phyloP scores from a whole-genome alignment of 2,329 filamentous ascomycete genomes.

The Dactylonectria estremocensis region DNA sequence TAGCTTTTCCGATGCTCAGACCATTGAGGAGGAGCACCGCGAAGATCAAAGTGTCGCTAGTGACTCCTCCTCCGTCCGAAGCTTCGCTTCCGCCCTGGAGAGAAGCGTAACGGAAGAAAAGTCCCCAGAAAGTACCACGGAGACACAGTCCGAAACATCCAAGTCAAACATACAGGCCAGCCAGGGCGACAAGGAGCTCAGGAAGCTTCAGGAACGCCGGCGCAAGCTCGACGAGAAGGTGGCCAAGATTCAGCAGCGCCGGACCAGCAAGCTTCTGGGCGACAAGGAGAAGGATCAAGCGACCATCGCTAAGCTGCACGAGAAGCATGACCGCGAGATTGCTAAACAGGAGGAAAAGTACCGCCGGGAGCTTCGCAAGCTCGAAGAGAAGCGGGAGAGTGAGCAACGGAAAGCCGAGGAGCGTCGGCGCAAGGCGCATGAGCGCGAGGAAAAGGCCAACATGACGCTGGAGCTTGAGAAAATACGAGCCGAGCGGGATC shows the following conservation, averaged over 20 bases:
- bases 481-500: conserved; percentile 65
- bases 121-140: conserved; percentile 43
- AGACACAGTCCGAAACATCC: conserved; percentile 59
- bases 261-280: conserved; percentile 61
- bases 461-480: conserved; percentile 68
- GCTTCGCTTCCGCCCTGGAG: conserved; percentile 66
- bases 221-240: conserved; percentile 76
- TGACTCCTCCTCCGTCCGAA: conserved; percentile 63
- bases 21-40: conserved; percentile 42
- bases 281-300: conserved; percentile 66
- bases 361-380: conserved; percentile 73
- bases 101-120: conserved; percentile 50
- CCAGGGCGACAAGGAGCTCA: conserved; percentile 72
- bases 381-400: conserved; percentile 74
- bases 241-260: conserved; percentile 67
- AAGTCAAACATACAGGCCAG: conserved; percentile 45
- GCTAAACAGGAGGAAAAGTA: conserved; percentile 79
- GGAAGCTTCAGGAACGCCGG: conserved; percentile 73
- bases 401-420: conserved; percentile 74
- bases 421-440: conserved; percentile 63
- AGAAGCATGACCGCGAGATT: conserved; percentile 75
- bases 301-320: conserved; percentile 70
- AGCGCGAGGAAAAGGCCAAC: conserved; percentile 68
- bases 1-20: conserved; percentile 43
- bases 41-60: conserved; percentile 53